These are phyloP conservation scores for Pleurotus platypus DNA, from an alignment of 768 basidiomycete genomes.

Conservation along the genomic window DNA sequence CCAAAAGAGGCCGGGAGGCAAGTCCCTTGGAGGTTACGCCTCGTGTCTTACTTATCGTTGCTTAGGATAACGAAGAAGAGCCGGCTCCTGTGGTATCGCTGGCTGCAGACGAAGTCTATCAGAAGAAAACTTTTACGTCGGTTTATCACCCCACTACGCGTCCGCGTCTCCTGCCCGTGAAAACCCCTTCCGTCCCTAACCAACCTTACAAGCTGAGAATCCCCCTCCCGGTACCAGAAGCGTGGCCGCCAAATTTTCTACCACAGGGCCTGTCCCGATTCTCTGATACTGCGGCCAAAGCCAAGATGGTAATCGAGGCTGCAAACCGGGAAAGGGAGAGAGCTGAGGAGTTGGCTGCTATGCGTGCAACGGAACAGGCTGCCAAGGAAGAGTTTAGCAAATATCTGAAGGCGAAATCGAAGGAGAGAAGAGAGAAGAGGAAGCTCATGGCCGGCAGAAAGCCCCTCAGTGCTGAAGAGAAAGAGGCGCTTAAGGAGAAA, in stretches of 20 bases:
- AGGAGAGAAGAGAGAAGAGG: constrained; percentile 24
- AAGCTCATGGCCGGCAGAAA: constrained; percentile 39
- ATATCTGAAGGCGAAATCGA: constrained; percentile 20
- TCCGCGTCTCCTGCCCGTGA: not conserved
- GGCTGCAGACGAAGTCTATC: not conserved
- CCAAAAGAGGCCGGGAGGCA: constrained; percentile 52
- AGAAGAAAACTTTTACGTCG: not conserved
- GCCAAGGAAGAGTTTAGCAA: constrained; percentile 19
- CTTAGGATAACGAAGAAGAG: constrained; percentile 17
- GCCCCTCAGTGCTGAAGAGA: constrained; percentile 48
- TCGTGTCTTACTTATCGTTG: not conserved
- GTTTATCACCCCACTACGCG: not conserved
- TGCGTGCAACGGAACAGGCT: constrained; percentile 1
- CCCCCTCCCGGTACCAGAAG: not conserved
- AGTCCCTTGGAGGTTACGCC: not conserved
- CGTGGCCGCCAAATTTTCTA: too few relatives aligned
- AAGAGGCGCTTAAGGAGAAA: constrained; percentile 77
- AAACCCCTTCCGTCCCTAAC: not conserved
- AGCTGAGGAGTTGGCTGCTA: constrained; percentile 5
- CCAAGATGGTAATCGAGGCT: constrained; percentile 4
- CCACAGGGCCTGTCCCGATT: not conserved
- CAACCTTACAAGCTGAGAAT: not conserved
- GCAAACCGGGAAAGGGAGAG: constrained; percentile 11
- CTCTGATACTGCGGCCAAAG: not conserved
- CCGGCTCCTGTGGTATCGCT: not conserved